Evolutionary conservation across 2,329 filamentous ascomycete species (phyloP), one percentile per base, ranked within the genome.

Genomic region (Phialophora macrospora): DNA sequence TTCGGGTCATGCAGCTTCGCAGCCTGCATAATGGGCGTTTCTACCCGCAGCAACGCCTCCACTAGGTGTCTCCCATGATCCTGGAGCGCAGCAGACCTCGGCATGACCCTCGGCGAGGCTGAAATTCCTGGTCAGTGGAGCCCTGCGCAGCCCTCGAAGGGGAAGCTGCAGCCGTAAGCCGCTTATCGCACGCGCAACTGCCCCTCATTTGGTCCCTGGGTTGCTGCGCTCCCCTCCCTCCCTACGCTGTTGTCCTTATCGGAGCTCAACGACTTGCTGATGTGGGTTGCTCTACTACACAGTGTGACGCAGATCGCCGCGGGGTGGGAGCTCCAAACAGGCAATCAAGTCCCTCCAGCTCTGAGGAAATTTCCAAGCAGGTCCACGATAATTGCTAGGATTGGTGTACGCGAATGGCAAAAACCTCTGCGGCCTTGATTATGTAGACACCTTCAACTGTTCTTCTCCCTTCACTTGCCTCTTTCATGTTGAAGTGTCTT

Each of bases 271-370:
- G 58, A 49, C 49, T 61, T 46, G 54, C 56, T 48, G 24, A 3
- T 38, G 8, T 60, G 34, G 28, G 11, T 49, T 56, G 44, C 41
- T 52, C 26, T 8, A 28, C 26, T 26, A 11, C 17, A 34, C 38
- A 44, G 17, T n/a, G 8, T 5, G 7, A 56, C 62, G 63, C 63
- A 20, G 48, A 65, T 65, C 63, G 28, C 63, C 63, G 63, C 46
- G 44, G 44, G 63, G 12, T n/a, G 17, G n/a, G 46, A 56, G 58
- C 63, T 61, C 63, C 48, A 55, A 65, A 61, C 38, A 65, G 63
- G 63, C 49, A 65, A 57, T 60, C 34, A 14, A 60, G 28, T 65
- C 57, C 63, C 46, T 32, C 26, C n/a, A 60, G 58, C 58, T 60
- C 30, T 20, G 32, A 24, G 34, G 12, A 20, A 60, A 17, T 32